Base-by-base conservation (phyloP, 1,284 basidiomycete species). In the Heliocybe sulcata region DNA sequence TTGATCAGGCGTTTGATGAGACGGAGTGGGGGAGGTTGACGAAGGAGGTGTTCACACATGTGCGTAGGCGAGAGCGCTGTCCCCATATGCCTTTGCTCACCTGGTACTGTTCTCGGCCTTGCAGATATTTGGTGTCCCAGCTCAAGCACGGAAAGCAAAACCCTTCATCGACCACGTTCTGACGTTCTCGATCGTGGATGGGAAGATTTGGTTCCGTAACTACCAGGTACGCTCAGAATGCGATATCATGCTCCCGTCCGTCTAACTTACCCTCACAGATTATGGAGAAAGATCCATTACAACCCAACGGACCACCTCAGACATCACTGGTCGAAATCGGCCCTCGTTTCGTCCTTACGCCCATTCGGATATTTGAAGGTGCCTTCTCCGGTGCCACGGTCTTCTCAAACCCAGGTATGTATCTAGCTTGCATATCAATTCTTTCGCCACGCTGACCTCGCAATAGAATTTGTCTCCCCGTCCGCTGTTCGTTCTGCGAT, bases 141-240 rank as follows among this genome's bases (percentile, higher is more conserved):
- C 90, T 33, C 85, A 85, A 11, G 90, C 97, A 31, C 80, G 97
- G 59, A 87, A 85, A 65, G 83, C 93, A 12, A 99, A 99, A 71
- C 97, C 97, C 1, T 99, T 99, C 73, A 85, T 99, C 63, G 97
- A 99, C 73, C 97, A 99, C 67, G 86, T 99, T 65, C 81, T 99
- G 59, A 92, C 93, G 47, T 99, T 99, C 72, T 97, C 94, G 20
- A 81, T 99, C 53, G 80, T 97, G 45, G 97, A 99, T 76, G 83
- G 83, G 68, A 98, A 98, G 70, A 93, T 99, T 61, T 99, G 97
- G 97, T 98, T 99, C 80, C 85, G 97, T 61, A 98, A 98, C 73
- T 99, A 91, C 76, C 96, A 99, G 80, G 91, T 90, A 35, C 60
- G 72, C 68, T 20, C 26, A 23, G 23, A 20, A 9, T 35, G 54